Evolutionary conservation across 2,329 filamentous ascomycete species (phyloP).

Genomic region (Neopestalotiopsis clavispora): DNA sequence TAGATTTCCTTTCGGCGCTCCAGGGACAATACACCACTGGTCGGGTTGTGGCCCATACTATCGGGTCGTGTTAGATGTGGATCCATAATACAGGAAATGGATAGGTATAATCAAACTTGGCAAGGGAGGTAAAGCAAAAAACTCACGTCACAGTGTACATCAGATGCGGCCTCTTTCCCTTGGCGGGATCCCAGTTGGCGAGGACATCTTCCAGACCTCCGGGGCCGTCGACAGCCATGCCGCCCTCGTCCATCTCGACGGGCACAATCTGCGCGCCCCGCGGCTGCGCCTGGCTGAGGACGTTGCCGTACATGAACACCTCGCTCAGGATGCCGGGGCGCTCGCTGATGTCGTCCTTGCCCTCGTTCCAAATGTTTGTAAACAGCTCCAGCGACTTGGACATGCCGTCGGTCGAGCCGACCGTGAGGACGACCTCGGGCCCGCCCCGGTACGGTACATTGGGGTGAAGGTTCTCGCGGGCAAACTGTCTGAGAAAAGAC

Average conservation of each 20-base stretch:
- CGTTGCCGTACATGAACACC: slow-evolving; percentile 80
- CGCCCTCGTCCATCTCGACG: slow-evolving; percentile 77
- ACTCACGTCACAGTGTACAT: slow-evolving; percentile 90
- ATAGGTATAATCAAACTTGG: not conserved
- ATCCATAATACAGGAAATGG: not conserved
- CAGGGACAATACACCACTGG: slow-evolving; percentile 75
- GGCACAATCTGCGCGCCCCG: slow-evolving; percentile 75
- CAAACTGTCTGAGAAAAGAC: slow-evolving; percentile 80
- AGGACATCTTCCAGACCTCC: slow-evolving; percentile 80
- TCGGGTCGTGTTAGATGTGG: slow-evolving; percentile 23
- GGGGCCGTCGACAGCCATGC: slow-evolving; percentile 76
- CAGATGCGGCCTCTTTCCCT: slow-evolving; percentile 78
- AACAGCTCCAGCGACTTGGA: slow-evolving; percentile 78
- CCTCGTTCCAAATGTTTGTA: slow-evolving; percentile 75
- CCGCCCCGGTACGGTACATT: slow-evolving; percentile 79
- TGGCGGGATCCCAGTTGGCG: slow-evolving; percentile 77
- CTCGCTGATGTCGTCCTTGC: slow-evolving; percentile 68
- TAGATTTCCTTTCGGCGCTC: slow-evolving; percentile 81
- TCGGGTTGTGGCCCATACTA: slow-evolving; percentile 90
- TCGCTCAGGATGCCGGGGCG: slow-evolving; percentile 82
- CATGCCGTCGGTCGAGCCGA: slow-evolving; percentile 86
- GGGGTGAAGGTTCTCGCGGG: slow-evolving; percentile 77
- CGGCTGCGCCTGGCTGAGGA: slow-evolving; percentile 69
- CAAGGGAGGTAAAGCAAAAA: slow-evolving; percentile 1
- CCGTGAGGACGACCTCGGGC: slow-evolving; percentile 78